Percentiles rank a stretch among this genome's conserved stretches.
phyloP scores from a whole-genome alignment of 805 yeast species.

The Limtongia smithiae region DNA sequence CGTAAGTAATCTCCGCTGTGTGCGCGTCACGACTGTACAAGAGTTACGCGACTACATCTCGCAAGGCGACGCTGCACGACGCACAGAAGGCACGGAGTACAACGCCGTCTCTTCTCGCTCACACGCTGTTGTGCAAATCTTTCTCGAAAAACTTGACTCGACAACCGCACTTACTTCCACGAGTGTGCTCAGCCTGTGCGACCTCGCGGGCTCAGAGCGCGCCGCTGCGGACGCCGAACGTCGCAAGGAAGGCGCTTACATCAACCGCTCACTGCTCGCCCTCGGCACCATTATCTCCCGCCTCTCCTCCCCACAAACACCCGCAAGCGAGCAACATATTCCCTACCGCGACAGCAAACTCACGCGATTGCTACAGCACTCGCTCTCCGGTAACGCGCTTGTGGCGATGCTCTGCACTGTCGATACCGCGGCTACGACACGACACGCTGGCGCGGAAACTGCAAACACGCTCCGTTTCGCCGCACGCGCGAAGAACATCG shows the following conservation, averaged over 20 bases:
- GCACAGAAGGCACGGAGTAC: constrained; percentile 85
- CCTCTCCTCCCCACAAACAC: constrained; percentile 46
- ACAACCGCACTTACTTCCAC: constrained; percentile 29
- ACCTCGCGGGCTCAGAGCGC: constrained; percentile 94
- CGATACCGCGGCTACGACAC: constrained; percentile 50
- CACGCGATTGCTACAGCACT: constrained; percentile 86
- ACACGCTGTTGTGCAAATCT: constrained; percentile 79
- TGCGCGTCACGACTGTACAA: constrained; percentile 50
- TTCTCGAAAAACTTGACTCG: constrained; percentile 43
- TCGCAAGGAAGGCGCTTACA: constrained; percentile 88
- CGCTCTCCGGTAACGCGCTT: constrained; percentile 79
- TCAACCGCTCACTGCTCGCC: constrained; percentile 85
- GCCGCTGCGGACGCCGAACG: constrained; percentile 73
- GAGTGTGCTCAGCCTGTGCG: constrained; percentile 74
- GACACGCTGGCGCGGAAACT: constrained; percentile 66
- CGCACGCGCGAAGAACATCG: constrained; percentile 83
- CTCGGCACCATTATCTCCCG: constrained; percentile 89
- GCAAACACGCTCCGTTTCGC: constrained; percentile 87
- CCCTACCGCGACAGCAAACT: constrained; percentile 93
- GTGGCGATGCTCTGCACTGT: constrained; percentile 86
- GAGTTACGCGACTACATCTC: constrained; percentile 61
- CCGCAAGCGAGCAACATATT: constrained; percentile 52
- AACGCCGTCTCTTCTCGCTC: constrained; percentile 85
- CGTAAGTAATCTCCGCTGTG: constrained; percentile 70
- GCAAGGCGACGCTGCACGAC: constrained; percentile 68